Evolutionary conservation across 129 eudicot species (phyloP).

Genomic region (Kitagawia praeruptora): DNA sequence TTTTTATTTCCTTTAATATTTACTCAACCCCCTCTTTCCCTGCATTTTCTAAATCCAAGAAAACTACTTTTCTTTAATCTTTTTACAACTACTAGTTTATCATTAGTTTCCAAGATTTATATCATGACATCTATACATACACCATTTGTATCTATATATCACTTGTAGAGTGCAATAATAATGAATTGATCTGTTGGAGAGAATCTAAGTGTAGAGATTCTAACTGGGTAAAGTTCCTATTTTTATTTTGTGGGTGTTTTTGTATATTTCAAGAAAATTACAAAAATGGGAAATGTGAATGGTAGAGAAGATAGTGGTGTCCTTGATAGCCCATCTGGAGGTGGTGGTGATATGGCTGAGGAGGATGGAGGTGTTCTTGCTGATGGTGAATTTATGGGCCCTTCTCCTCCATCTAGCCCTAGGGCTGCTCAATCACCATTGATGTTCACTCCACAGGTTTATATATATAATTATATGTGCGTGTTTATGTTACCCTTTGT

Average conservation of each 20-base stretch:
- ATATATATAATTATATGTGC: too few relatives aligned
- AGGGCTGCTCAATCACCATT: slow-evolving; percentile 87
- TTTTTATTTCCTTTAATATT: background rate
- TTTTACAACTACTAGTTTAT: background rate
- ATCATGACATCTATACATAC: background rate
- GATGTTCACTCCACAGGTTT: slow-evolving; percentile 96
- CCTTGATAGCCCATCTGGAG: slow-evolving; percentile 30
- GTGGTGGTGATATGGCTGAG: slow-evolving; percentile 36
- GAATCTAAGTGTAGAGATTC: slow-evolving; percentile 10
- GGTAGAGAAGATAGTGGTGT: slow-evolving; percentile 75
- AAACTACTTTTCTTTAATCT: background rate
- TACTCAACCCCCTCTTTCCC: background rate
- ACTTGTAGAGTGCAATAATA: background rate
- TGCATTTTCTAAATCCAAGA: background rate
- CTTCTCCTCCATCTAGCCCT: slow-evolving; percentile 92
- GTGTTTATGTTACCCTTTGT: background rate
- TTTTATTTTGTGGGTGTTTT: background rate
- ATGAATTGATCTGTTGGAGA: background rate
- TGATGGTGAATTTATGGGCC: slow-evolving; percentile 55
- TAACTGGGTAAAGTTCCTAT: background rate
- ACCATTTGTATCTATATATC: background rate
- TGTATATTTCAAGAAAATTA: background rate
- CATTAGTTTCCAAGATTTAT: background rate
- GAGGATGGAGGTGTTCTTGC: slow-evolving; percentile 32
- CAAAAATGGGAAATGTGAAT: slow-evolving; percentile 73